Evolutionary conservation across 257 asterid genomes (phyloP).

Genomic region (Coffea canephora): DNA sequence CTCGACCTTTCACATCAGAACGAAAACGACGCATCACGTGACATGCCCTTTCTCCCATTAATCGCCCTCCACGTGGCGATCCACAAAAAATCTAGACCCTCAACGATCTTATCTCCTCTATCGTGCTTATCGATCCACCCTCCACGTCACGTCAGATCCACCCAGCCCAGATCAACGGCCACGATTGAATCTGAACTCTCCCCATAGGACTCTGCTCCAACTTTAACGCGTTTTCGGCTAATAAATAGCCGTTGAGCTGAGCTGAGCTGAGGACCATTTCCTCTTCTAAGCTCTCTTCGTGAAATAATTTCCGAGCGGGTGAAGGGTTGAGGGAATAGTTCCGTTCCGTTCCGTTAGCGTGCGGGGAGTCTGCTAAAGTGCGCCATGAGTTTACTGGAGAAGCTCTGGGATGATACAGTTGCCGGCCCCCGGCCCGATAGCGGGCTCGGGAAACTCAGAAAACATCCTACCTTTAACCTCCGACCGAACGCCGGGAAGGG

Average conservation of each 20-base stretch:
- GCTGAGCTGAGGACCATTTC: neutral
- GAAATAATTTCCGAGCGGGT: no score
- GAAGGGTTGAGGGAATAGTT: no score
- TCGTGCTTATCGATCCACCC: slow-evolving; percentile 44
- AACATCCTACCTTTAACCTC: slow-evolving; percentile 53
- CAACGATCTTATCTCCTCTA: slow-evolving; percentile 55
- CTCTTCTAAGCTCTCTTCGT: neutral
- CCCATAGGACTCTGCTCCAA: slow-evolving; percentile 26
- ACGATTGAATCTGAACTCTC: slow-evolving; percentile 9
- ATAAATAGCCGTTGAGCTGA: slow-evolving; percentile 39
- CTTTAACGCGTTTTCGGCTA: slow-evolving; percentile 29
- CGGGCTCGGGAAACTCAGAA: slow-evolving; percentile 86
- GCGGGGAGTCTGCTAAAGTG: slow-evolving; percentile 11
- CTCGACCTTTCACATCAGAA: slow-evolving; percentile 11
- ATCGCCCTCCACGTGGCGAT: slow-evolving; percentile 19
- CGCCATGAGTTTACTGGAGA: slow-evolving; percentile 76
- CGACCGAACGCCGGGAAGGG: slow-evolving; percentile 75
- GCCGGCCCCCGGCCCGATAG: slow-evolving; percentile 87
- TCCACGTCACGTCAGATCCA: slow-evolving; percentile 36
- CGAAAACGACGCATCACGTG: slow-evolving; percentile 32
- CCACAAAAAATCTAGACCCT: slow-evolving; percentile 5
- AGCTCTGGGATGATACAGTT: slow-evolving; percentile 92
- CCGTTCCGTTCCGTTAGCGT: neutral
- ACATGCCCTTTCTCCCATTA: slow-evolving; percentile 3
- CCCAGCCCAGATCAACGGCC: slow-evolving; percentile 41